Conservation (phyloP, 31 red algal genomes). For the Endocladia muricata region DNA sequence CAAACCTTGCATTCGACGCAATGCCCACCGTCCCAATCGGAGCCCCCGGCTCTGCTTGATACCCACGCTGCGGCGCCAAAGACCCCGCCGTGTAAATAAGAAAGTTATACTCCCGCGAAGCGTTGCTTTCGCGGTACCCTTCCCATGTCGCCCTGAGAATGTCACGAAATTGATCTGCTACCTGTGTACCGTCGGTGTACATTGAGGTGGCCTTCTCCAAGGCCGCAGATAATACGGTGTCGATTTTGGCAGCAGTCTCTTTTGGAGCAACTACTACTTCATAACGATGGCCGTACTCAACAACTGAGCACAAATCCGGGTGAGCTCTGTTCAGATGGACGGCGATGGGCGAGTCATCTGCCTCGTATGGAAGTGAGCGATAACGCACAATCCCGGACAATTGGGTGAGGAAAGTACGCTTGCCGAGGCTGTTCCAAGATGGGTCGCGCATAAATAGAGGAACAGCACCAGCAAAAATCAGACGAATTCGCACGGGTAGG, state of each 20-base stretch:
- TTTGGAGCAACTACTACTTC: not conserved
- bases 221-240: conserved; percentile 7
- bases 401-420: not conserved
- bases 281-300: conserved; percentile 15
- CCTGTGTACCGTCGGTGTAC: conserved; percentile 6
- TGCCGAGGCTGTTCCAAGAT: conserved; percentile 1
- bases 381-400: not conserved
- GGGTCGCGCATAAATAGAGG: conserved; percentile 44
- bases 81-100: conserved; percentile 36
- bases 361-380: not conserved
- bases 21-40: conserved; percentile 23
- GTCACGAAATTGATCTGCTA: conserved; percentile 23
- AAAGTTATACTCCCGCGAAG: conserved; percentile 19
- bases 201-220: conserved; percentile 21
- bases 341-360: not conserved
- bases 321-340: not conserved
- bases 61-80: conserved; percentile 40
- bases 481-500: conserved; percentile 2
- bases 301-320: conserved; percentile 12
- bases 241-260: conserved; percentile 18
- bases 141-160: not conserved
- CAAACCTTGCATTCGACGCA: conserved; percentile 26
- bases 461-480: conserved; percentile 18
- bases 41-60: conserved; percentile 32
- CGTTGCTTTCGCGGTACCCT: not conserved